These are phyloP conservation scores for Rhodotorula sp. DNA, from an alignment of 1,284 basidiomycete species.

Conservation along the genomic window DNA sequence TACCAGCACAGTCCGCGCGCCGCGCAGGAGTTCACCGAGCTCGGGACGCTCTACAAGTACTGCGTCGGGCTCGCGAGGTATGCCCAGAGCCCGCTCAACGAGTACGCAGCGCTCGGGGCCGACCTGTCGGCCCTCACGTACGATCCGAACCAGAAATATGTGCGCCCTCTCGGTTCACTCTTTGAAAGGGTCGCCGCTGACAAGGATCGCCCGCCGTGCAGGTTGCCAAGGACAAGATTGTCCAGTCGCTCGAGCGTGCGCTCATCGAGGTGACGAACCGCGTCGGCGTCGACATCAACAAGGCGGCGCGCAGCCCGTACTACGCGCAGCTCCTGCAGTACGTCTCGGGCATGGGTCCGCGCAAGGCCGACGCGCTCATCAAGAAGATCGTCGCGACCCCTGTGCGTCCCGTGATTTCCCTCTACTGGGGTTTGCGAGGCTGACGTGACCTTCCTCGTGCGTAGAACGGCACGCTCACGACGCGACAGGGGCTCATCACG, in stretches of 20 bases:
- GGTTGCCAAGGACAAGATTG: conserved; percentile 82
- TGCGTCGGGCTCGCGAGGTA: conserved; percentile 94
- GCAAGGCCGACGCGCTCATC: conserved; percentile 85
- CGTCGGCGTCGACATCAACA: conserved; percentile 95
- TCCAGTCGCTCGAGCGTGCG: conserved; percentile 78
- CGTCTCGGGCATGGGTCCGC: conserved; percentile 89
- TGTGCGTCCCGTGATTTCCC: conserved; percentile 12
- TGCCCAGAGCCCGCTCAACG: conserved; percentile 88
- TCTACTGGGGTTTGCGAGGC: neutral
- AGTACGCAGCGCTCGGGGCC: conserved; percentile 79
- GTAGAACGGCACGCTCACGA: conserved; percentile 78
- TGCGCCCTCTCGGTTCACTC: no score
- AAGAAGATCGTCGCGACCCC: conserved; percentile 69
- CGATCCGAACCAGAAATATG: conserved; percentile 77
- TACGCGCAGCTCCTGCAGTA: conserved; percentile 85
- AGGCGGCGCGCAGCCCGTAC: conserved; percentile 81
- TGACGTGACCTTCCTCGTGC: conserved; percentile 26
- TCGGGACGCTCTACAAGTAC: conserved; percentile 81
- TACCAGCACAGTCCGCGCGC: conserved; percentile 91
- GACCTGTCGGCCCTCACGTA: conserved; percentile 80
- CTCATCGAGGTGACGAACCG: conserved; percentile 88
- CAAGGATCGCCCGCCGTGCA: conserved; percentile 51
- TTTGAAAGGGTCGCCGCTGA: no score
- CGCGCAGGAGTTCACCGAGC: conserved; percentile 77
- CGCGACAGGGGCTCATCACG: conserved; percentile 81